Conservation (phyloP, 2,329 filamentous ascomycete species). For the Colletotrichum sp. region DNA sequence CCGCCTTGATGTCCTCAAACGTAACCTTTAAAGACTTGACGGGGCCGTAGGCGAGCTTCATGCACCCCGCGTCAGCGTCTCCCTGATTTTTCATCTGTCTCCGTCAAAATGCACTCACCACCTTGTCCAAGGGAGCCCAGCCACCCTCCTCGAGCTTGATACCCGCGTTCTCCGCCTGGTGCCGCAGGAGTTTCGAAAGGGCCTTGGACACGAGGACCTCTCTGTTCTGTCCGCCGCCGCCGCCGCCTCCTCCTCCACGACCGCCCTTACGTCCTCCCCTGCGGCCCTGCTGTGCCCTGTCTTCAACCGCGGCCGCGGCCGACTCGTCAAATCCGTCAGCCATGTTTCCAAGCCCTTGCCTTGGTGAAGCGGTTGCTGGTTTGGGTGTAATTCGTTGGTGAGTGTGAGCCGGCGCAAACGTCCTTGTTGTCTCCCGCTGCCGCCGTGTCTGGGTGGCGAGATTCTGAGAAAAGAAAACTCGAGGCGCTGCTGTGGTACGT, state of each 20-base stretch:
- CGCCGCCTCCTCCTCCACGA: conserved; percentile 30
- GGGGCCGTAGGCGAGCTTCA: conserved; percentile 57
- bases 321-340: background rate
- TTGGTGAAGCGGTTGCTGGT: conserved; percentile 49
- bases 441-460: background rate
- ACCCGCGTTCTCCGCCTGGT: conserved; percentile 62
- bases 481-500: background rate
- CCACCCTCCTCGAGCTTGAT: conserved; percentile 64
- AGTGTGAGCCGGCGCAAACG: conserved; percentile 56
- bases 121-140: conserved; percentile 60
- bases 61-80: background rate
- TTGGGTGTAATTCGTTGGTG: conserved; percentile 76
- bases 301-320: conserved; percentile 15
- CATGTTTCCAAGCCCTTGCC: background rate
- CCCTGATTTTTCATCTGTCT: background rate
- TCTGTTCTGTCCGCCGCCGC: conserved; percentile 36
- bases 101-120: conserved; percentile 51
- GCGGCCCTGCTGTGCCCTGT: conserved; percentile 13
- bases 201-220: conserved; percentile 58
- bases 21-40: conserved; percentile 75
- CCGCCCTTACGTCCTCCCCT: conserved; percentile 32
- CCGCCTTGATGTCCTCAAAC: conserved; percentile 72
- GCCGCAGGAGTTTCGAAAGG: conserved; percentile 58
- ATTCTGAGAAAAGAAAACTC: background rate
- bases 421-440: background rate